Evolutionary conservation across 1,284 basidiomycete species (phyloP), one percentile per base, ranked within the genome.

Genomic region (Puccinia coronata): DNA sequence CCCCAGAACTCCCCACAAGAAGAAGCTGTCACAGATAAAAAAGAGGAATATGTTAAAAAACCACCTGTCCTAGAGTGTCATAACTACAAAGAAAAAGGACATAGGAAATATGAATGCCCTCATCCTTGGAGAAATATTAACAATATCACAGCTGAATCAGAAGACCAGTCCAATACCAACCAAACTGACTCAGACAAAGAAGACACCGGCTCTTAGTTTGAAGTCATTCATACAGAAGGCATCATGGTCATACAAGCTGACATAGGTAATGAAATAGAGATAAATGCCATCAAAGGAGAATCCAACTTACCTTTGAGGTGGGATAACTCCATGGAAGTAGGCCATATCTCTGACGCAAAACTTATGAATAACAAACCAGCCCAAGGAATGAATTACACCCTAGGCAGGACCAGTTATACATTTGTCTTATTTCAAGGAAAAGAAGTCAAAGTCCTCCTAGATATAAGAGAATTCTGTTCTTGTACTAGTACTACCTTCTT

Each of bases 171-270:
- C n/a, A n/a, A n/a, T n/a, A n/a, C n/a, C n/a, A n/a, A n/a, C n/a
- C n/a, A n/a, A n/a, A n/a, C n/a, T n/a, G n/a, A n/a, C 43, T 47
- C 49, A 70, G 25, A 49, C 47, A n/a, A 70, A n/a, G 69, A 71
- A 34, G 47, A 71, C 3, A 28, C 41, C 53, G 14, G 9, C 0
- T 71, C 69, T 12, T 18, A 67, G 14, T 67, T 47, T 67, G 63
- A 67, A 20, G 18, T 43, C 8, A 16, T 41, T 25, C 49, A 67
- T 0, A 41, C 5, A 41, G 41, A 43, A 25, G 20, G 5, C n/a
- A 67, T 28, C 25, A 39, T 8, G 28, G 39, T 67, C 11, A 67
- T 67, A 0, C 63, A 67, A 67, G 63, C 47, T 23, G 69, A 71
- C 5, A 47, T 51, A 18, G 67, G 47, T 2, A 43, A 49, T 69